Evolutionary conservation across 169 alveolate species (phyloP).

Genomic region (Prorocentrum cordatum): DNA sequence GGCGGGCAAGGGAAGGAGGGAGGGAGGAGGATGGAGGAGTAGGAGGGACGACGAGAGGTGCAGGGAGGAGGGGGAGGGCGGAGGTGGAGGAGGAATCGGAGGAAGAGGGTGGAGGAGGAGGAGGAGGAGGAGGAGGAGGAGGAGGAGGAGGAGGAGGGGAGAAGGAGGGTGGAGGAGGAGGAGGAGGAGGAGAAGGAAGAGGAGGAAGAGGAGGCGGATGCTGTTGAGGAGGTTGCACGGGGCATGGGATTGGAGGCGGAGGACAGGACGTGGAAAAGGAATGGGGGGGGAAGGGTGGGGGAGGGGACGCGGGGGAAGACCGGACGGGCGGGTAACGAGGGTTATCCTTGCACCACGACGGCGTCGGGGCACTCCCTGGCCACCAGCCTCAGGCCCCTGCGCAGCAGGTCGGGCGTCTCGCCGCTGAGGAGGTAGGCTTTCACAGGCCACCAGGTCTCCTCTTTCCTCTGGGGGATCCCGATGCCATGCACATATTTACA

Average conservation of each 20-base stretch:
- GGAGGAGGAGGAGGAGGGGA: not conserved
- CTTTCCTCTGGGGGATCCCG: slow-evolving; percentile 10
- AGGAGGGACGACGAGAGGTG: not conserved
- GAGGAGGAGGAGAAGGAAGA: too few relatives aligned
- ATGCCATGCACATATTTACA: not conserved
- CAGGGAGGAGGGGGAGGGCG: not conserved
- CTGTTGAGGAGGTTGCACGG: slow-evolving; percentile 7
- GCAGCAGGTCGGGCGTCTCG: slow-evolving; percentile 29
- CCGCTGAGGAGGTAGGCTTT: slow-evolving; percentile 44
- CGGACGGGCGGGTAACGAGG: not conserved
- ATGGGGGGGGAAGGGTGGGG: too few relatives aligned
- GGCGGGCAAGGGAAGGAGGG: not conserved
- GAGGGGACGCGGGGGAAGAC: too few relatives aligned
- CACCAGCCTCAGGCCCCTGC: slow-evolving; percentile 27
- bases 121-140: not conserved
- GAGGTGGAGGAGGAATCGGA: not conserved
- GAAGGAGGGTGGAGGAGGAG: not conserved
- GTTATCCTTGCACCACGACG: not conserved
- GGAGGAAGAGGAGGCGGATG: not conserved
- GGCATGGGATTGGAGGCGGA: not conserved
- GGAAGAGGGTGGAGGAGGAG: too few relatives aligned
- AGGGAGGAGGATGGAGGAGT: not conserved
- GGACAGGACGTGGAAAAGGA: not conserved
- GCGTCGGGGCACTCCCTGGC: not conserved
- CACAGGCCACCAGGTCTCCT: slow-evolving; percentile 31